phyloP scores from a whole-genome alignment of 345 rosid species.

The Hypericum perforatum region DNA sequence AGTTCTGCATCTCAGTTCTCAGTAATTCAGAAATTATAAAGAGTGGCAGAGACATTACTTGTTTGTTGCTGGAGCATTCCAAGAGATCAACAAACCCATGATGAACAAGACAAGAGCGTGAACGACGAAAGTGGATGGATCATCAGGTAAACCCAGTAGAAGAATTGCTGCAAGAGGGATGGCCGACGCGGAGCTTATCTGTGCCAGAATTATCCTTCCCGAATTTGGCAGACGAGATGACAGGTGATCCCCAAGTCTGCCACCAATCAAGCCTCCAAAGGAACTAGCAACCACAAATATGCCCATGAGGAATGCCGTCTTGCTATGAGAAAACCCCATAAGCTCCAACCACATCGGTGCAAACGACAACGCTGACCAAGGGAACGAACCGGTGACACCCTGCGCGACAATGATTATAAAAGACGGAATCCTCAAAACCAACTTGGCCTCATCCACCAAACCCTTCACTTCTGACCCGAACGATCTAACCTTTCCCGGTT shows the following conservation, averaged over 20 bases:
- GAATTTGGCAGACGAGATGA: slow-evolving; percentile 56
- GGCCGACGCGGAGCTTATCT: slow-evolving; percentile 79
- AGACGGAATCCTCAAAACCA: slow-evolving; percentile 52
- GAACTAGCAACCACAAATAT: slow-evolving; percentile 58
- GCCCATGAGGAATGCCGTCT: slow-evolving; percentile 55
- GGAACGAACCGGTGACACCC: slow-evolving; percentile 74
- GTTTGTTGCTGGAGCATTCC: slow-evolving; percentile 25
- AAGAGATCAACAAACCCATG: slow-evolving; percentile 15
- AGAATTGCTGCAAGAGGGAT: slow-evolving; percentile 80
- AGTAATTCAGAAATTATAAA: not conserved
- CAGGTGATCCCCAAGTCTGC: slow-evolving; percentile 70
- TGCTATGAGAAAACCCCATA: slow-evolving; percentile 63
- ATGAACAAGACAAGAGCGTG: slow-evolving; percentile 34
- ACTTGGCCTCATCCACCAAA: slow-evolving; percentile 43
- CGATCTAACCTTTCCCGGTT: slow-evolving; percentile 23
- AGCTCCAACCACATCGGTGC: slow-evolving; percentile 93
- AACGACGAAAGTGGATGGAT: slow-evolving; percentile 46
- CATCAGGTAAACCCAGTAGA: slow-evolving; percentile 58
- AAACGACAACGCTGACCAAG: slow-evolving; percentile 88
- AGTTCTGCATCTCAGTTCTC: not conserved
- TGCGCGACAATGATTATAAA: slow-evolving; percentile 89
- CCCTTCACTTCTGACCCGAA: slow-evolving; percentile 49
- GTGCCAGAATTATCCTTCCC: slow-evolving; percentile 78
- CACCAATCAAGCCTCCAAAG: slow-evolving; percentile 85
- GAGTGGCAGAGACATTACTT: slow-evolving; percentile 4